Percentiles rank a stretch among this genome's conserved stretches.
Conservation (phyloP, 2,329 filamentous ascomycete species). For the Xylaria sp. region DNA sequence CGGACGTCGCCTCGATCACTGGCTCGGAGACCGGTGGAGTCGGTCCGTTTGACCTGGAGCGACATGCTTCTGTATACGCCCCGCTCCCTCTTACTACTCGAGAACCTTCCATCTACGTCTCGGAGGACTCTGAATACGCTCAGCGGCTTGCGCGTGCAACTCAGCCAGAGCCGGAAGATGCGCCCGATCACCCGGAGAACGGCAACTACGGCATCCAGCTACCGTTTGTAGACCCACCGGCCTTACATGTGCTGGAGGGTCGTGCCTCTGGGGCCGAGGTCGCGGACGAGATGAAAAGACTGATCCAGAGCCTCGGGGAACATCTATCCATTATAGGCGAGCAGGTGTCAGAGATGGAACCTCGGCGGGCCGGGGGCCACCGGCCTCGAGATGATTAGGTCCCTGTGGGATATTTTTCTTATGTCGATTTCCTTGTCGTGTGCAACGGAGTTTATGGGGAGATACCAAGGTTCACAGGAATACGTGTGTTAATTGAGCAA, state of each 20-base stretch:
- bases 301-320: conserved; percentile 62
- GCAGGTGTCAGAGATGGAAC: conserved; percentile 57
- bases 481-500: conserved; percentile 7
- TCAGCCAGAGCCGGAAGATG: conserved; percentile 31
- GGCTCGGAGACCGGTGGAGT: conserved; percentile 66
- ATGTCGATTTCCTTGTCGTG: neutral
- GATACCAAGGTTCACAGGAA: conserved; percentile 28
- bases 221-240: conserved; percentile 59
- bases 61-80: conserved; percentile 67
- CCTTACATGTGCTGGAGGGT: conserved; percentile 65
- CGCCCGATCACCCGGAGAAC: conserved; percentile 16
- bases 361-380: conserved; percentile 42
- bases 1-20: conserved; percentile 65
- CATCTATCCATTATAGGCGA: conserved; percentile 59
- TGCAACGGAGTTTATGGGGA: conserved; percentile 27
- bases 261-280: conserved; percentile 63
- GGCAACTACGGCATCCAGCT: conserved; percentile 42
- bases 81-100: conserved; percentile 54
- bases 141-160: conserved; percentile 39
- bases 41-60: conserved; percentile 72
- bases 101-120: conserved; percentile 70
- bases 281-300: conserved; percentile 61
- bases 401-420: neutral
- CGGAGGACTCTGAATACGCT: conserved; percentile 66
- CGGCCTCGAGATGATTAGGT: conserved; percentile 28